Percentiles rank a stretch among this genome's conserved stretches.
Evolutionary conservation across 73 alveolate species (phyloP).

Genomic region (Paramecium bursaria): DNA sequence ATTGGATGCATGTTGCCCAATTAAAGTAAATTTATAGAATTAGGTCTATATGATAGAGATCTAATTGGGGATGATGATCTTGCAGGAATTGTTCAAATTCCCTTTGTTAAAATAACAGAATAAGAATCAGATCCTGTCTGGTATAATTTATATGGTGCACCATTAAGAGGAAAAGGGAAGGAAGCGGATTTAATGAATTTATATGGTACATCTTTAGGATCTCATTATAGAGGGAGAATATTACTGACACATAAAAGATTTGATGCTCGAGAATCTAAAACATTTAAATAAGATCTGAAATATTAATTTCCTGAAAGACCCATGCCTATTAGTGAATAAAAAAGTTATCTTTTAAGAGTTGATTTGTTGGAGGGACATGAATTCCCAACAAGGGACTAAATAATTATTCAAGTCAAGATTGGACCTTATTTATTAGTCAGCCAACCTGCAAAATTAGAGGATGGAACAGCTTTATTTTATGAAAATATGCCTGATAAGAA

Average conservation of each 20-base stretch:
- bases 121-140: slow-evolving; percentile 73
- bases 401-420: slow-evolving; percentile 72
- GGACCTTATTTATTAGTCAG: slow-evolving; percentile 78
- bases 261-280: slow-evolving; percentile 77
- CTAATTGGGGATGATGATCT: slow-evolving; percentile 68
- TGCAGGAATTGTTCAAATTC: slow-evolving; percentile 65
- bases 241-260: slow-evolving; percentile 64
- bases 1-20: slow-evolving; percentile 66
- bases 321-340: slow-evolving; percentile 74
- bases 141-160: slow-evolving; percentile 87
- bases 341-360: slow-evolving; percentile 73
- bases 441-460: slow-evolving; percentile 11
- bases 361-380: slow-evolving; percentile 85
- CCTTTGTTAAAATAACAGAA: slow-evolving; percentile 73
- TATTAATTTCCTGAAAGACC: slow-evolving; percentile 77
- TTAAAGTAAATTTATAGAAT: slow-evolving; percentile 42
- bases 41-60: slow-evolving; percentile 63
- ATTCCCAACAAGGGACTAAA: slow-evolving; percentile 70
- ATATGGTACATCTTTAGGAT: slow-evolving; percentile 76
- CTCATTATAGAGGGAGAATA: slow-evolving; percentile 84
- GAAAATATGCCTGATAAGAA: slow-evolving; percentile 74
- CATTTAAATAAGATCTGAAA: slow-evolving; percentile 72
- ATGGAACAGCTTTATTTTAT: slow-evolving; percentile 77
- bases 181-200: slow-evolving; percentile 84
- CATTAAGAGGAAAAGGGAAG: slow-evolving; percentile 72